Evolutionary conservation across 2,329 filamentous ascomycete species (phyloP), one percentile per base, ranked within the genome.

Genomic region (Ceratocystis diversiconidia): DNA sequence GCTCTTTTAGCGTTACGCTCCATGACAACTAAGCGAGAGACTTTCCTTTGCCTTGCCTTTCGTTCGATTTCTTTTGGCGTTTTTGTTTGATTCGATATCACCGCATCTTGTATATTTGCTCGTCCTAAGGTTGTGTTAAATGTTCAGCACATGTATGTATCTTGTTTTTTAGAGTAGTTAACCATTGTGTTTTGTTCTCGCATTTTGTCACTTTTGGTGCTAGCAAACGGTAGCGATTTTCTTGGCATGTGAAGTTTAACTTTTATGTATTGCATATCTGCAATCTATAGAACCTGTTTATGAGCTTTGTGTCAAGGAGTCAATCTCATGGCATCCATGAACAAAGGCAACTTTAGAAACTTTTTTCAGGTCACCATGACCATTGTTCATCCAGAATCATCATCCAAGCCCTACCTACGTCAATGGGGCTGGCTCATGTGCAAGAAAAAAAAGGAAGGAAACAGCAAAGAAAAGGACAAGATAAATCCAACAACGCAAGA

Each of bases 61-160:
- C 60, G 12, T 41, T 62, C 25, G 36, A 15, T 61, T 30, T 41
- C 25, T 61, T 43, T 46, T 25, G 36, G 32, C 43, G 36, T 46
- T 22, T 3, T 25, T 62, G 60, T 32, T 50, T 41, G 62, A 55
- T 55, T 36, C 43, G 62, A 55, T 63, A 63, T 63, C 30, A 63
- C 46, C 19, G 10, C 48, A 25, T 15, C 25, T 28, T 52, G 30
- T 63, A 41, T 63, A 44, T 17, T 55, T 22, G 19, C 5, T 43
- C 17, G 6, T 36, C n/a, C 30, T 10, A 15, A 3, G 3, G 8
- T 30, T 36, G 55, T 59, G 30, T 59, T 30, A n/a, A 15, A 8
- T 17, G 12, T 52, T 52, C 8, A 12, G 48, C 12, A 17, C 25
- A 1, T 59, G 55, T 41, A 41, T 59, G 55, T 36, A 36, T n/a